Evolutionary conservation across 106 monocot genomes (phyloP), one percentile per base, ranked within the genome.

Genomic region (Dactylorhiza incarnata): DNA sequence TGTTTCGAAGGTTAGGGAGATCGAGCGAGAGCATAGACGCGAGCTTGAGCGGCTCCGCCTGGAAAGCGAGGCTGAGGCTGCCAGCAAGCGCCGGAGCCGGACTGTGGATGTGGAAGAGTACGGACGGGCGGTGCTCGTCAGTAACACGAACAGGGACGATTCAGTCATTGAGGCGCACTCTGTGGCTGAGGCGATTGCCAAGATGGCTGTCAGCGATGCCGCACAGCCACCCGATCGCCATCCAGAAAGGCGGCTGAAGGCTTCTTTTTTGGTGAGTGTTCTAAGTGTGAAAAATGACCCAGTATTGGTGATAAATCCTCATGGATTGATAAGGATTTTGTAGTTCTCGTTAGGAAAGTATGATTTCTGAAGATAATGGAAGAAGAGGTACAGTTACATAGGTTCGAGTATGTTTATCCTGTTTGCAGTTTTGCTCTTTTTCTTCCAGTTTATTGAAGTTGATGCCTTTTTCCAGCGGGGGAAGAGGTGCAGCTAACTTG

Each of bases 71-170:
- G 86, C 89, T 0, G 97, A 97, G 74, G 84, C 68, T 26, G 85
- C 87, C 10, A 91, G 86, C 88, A 96, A 91, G 81, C 85, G 81
- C 75, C 85, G 89, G 81, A 81, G 23, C 45, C 75, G 96, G 76
- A 85, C 73, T 73, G 91, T 91, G 7, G 91, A 83, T 17, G 94
- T 91, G 86, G 97, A 94, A 80, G 97, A 97, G 78, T 97, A 97
- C 19, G 91, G 94, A 77, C 78, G 79, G 76, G 81, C 85, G 71
- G 93, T 97, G 55, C 84, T 97, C 45, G 89, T 97, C 63, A 83
- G 50, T 14, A 97, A 97, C 51, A 94, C 94, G 13, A 97, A 97
- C 72, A 78, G 97, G 79, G 97, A 97, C 43, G 97, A 97, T 69
- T 87, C 80, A 0, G 23, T 91, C 61, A 94, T 97, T 48, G 97